A percentile compares a stretch with the other conserved stretches of the same genome.
Conservation (phyloP, 495 filamentous ascomycete genomes). For the Delitschia confertaspora region DNA sequence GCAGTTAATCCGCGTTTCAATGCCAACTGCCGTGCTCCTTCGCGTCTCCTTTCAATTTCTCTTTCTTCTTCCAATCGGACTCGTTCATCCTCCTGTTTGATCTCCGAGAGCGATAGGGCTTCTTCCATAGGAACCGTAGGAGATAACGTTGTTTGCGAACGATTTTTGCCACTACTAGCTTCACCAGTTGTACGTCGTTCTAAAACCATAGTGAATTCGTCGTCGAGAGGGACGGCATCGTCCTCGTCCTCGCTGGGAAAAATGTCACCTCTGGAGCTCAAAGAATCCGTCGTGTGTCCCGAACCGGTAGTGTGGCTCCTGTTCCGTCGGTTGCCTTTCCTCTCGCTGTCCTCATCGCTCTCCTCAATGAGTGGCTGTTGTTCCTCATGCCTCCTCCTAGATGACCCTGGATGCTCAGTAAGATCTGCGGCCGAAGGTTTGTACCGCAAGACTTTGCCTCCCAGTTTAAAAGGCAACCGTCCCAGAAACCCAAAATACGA, state of each 20-base stretch:
- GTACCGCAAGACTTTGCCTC: slow-evolving; percentile 70
- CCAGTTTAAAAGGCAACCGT: slow-evolving; percentile 75
- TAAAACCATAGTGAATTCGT: slow-evolving; percentile 80
- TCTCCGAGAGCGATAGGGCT: slow-evolving; percentile 56
- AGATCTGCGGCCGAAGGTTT: slow-evolving; percentile 85
- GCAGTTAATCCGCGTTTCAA: slow-evolving; percentile 53
- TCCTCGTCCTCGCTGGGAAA: slow-evolving; percentile 87
- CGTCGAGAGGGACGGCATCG: slow-evolving; percentile 84
- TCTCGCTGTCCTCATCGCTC: slow-evolving; percentile 41
- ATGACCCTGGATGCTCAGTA: slow-evolving; percentile 68
- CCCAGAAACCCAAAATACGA: slow-evolving; percentile 79
- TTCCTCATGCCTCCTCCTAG: slow-evolving; percentile 44
- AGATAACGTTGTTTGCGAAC: slow-evolving; percentile 28
- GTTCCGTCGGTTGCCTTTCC: slow-evolving; percentile 45
- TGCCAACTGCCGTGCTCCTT: slow-evolving; percentile 65
- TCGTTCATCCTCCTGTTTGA: slow-evolving; percentile 69
- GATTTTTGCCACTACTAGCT: slow-evolving; percentile 58
- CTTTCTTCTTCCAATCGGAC: slow-evolving; percentile 59
- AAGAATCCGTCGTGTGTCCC: slow-evolving; percentile 74
- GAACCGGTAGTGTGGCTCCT: slow-evolving; percentile 78
- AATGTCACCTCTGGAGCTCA: slow-evolving; percentile 86
- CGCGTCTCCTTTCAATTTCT: slow-evolving; percentile 58
- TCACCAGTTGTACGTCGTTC: slow-evolving; percentile 59
- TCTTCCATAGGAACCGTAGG: slow-evolving; percentile 28
- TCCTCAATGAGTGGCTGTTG: slow-evolving; percentile 64